Base-by-base conservation (phyloP, 139 green algal species). In the Picochlorum sp. region DNA sequence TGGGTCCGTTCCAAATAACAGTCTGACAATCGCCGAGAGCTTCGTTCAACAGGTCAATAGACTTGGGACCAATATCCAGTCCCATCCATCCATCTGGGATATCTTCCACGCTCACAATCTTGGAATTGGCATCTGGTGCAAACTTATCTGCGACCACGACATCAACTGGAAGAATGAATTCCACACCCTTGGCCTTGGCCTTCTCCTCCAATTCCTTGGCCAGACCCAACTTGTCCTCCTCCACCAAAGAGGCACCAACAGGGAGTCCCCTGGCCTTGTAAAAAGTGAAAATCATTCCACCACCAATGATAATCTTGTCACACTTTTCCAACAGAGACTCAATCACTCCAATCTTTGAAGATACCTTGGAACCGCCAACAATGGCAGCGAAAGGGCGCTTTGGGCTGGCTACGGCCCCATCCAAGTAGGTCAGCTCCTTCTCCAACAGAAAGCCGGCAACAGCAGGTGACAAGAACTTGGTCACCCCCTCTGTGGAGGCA, bases 251-350 rank as follows among this genome's bases (percentile, higher is more conserved):
- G 55, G 68, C 67, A 50, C 93, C 93, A 16, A 93, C 84, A 14
- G 47, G 41, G 22, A 90, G 63, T 57, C 90, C 90, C 54, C 77
- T 70, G n/a, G 85, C 85, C 82, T 96, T 95, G 90, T 95, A 96
- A 87, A 98, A 98, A 63, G 92, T 98, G 86, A 98, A 98, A 67
- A 98, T 89, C 87, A 95, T 95, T 76, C 84, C 86, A 50, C 86
- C 87, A 58, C 87, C 84, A 45, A 94, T 75, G 73, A 93, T 86
- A 76, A 98, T 76, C 79, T 94, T 97, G 80, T 99, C 85, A 44
- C 79, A 83, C 81, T 95, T 96, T 7, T 79, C 55, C 40, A 99
- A 69, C 35, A 99, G 88, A 28, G 79, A 84, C 82, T 97, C 89
- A 55, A 99, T 96, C 47, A 99, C 93, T 32, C 86, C 90, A 78